Percentiles rank a stretch among this genome's conserved stretches.
Evolutionary conservation across 495 filamentous ascomycete species (phyloP).

Genomic region (Penicillium coprophilum): DNA sequence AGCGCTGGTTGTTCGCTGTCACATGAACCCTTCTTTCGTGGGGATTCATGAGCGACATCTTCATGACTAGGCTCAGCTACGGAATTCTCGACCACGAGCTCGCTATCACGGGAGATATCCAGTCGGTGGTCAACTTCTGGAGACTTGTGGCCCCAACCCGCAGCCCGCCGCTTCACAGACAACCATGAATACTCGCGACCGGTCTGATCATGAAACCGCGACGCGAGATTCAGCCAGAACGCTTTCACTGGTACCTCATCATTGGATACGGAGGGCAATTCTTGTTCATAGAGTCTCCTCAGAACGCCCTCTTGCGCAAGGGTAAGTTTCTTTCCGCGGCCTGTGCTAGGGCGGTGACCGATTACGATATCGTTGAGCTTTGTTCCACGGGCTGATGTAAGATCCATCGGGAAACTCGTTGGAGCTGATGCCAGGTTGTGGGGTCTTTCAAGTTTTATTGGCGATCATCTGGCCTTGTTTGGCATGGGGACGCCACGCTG

Average conservation of each 20-base stretch:
- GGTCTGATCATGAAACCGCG: background rate
- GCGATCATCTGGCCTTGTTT: constrained; percentile 2
- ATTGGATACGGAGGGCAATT: background rate
- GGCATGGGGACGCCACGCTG: background rate
- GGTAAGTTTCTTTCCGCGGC: constrained; percentile 8
- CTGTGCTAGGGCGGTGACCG: background rate
- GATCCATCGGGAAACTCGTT: background rate
- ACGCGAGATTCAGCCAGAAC: constrained; percentile 6
- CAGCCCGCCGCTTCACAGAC: constrained; percentile 6
- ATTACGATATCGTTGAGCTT: background rate
- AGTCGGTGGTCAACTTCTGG: background rate
- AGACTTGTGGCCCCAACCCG: background rate
- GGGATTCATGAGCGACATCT: no score
- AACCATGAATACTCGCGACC: constrained; percentile 7
- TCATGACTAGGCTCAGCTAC: background rate
- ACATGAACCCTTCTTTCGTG: background rate
- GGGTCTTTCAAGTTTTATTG: background rate
- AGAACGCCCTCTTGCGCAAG: constrained; percentile 4
- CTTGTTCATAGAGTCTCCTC: background rate
- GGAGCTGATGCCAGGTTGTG: background rate
- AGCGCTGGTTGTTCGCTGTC: background rate
- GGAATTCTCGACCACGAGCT: no score
- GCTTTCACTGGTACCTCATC: background rate
- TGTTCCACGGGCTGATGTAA: constrained; percentile 5
- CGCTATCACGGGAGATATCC: background rate